Conservation (phyloP, 176 grass and related monocot genomes). For the Oryza glaberrima region DNA sequence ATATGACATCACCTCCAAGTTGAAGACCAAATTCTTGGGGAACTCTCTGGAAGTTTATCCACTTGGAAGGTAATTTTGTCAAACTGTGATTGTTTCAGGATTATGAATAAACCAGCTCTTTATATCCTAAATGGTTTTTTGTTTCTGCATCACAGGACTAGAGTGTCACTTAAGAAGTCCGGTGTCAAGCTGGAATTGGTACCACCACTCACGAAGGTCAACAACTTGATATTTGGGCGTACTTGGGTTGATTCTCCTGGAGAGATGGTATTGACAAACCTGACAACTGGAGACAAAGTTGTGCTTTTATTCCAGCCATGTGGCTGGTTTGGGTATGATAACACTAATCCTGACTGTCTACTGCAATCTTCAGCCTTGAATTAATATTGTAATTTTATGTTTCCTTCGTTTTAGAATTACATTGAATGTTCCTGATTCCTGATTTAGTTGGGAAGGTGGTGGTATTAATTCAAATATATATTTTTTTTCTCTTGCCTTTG, state of each 20-base stretch:
- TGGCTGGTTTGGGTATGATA: conserved; percentile 92
- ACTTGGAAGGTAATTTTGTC: conserved; percentile 75
- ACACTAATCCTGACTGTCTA: neutral
- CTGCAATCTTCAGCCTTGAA: conserved; percentile 1
- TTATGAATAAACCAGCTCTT: neutral
- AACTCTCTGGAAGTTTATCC: conserved; percentile 93
- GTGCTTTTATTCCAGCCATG: conserved; percentile 91
- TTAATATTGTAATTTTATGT: neutral
- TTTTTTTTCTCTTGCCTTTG: neutral
- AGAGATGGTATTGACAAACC: conserved; percentile 86
- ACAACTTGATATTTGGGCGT: conserved; percentile 97
- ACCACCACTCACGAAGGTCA: conserved; percentile 78
- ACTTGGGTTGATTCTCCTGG: conserved; percentile 87
- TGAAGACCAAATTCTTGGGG: conserved; percentile 97
- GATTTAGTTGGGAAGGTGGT: neutral
- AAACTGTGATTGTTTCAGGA: conserved; percentile 24
- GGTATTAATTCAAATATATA: conserved; percentile 12
- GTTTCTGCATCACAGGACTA: conserved; percentile 69
- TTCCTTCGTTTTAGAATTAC: conserved; percentile 14
- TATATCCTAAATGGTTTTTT: conserved; percentile 14
- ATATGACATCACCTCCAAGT: conserved; percentile 94
- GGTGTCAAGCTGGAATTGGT: conserved; percentile 83
- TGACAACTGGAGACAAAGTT: conserved; percentile 92
- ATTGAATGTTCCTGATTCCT: neutral
- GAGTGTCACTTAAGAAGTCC: conserved; percentile 81